Base-by-base conservation (phyloP, 148 eudicot genomes). In the Amaranthus cruentus region DNA sequence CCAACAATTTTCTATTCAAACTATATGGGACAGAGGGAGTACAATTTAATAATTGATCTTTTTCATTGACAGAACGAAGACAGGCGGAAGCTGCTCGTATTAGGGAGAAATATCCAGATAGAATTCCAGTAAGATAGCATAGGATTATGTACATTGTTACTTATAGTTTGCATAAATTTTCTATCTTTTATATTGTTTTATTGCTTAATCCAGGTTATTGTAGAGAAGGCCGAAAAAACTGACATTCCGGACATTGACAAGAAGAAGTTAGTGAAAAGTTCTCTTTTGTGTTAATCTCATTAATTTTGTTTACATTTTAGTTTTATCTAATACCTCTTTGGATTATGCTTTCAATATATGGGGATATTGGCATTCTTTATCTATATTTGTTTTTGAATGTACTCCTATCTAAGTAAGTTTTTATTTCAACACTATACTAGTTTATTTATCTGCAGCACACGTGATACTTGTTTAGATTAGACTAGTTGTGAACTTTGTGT, bases 71-170 rank as follows among this genome's bases (percentile, higher is more conserved):
- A 93, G 98, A 93, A 70, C 89, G 95, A 84, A 87, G 98, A 58
- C 98, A 91, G 83, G 98, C 95, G 69, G 98, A 93, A 85, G 90
- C 98, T 83, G 81, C 90, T 75, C 97, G 98, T 71, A 93, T 93
- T 79, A 85, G 98, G 83, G 95, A 93, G 84, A 93, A 91, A 84
- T 93, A 93, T 64, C 95, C 97, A 12, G 97, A 93, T 79, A 83
- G 98, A 88, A 93, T 93, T 48, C 98, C 97, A 72, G 98, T 93
- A 89, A 61, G 65, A 56, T 75, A 43, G 6, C 0, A 21, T 49
- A 47, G 12, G 3, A 14, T 50, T 50, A 15, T 66, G 43, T 43
- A 70, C 68, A n/a, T 21, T 49, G n/a, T 2, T 47, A 53, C 42
- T 3, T 70, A 12, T 69, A 15, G 68, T 9, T 65, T 71, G 68